Evolutionary conservation across 768 basidiomycete species (phyloP), one percentile per base, ranked within the genome.

Genomic region (Kwoniella sp.): DNA sequence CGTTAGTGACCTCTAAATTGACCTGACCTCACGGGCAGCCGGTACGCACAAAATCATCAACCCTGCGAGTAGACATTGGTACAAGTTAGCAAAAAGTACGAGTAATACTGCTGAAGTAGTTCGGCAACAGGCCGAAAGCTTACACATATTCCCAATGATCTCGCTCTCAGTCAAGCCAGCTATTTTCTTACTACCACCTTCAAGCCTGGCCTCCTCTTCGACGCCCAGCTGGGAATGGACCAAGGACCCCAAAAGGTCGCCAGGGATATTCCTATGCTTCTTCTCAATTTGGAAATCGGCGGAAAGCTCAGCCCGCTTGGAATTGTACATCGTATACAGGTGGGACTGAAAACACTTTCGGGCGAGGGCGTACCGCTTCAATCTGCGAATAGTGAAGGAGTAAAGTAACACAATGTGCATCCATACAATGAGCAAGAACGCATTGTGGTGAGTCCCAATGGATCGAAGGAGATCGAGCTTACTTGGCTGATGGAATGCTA

Each of bases 111-210:
- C 15, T 17, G 33, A n/a, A 53, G n/a, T 44, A 27, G n/a, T 26
- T 2, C 6, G 1, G 46, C 30, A 10, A 30, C 8, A 51, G 19
- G 0, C 21, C 17, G 53, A 19, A 22, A 36, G 63, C 67, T 58
- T 40, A 73, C 72, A 68, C 26, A 73, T 60, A 59, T 63, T 74
- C 54, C 70, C 73, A 10, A 73, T 61, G n/a, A 72, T 63, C 55
- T 77, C 73, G 15, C 68, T 62, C 27, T 68, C 68, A 7, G 56
- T 73, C 59, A 74, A 55, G 0, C 71, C 76, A 4, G 60, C 66
- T 7, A 46, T 44, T 15, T 55, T 63, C 30, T 54, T 59, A 17
- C 53, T 25, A 29, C 51, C 64, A 30, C 60, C 52, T 17, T 54
- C 26, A 33, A 63, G 27, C 57, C 30, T 64, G 13, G 25, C 36